Evolutionary conservation across 495 filamentous ascomycete genomes (phyloP), one percentile per base, ranked within the genome.

Genomic region (Glutinoglossum americanum): DNA sequence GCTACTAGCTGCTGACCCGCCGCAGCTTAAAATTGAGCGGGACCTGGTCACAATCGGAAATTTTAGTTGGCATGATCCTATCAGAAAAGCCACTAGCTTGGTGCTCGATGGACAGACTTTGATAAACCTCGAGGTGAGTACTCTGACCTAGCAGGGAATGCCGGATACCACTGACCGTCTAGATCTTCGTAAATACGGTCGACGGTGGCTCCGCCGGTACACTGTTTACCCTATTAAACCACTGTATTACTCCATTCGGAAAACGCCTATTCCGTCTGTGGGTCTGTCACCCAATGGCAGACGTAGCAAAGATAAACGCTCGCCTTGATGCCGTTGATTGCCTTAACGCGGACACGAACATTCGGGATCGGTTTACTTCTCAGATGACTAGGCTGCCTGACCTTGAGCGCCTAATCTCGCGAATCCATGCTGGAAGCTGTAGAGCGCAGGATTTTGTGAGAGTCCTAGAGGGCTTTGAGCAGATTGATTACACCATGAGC

Each of bases 391-490:
- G 86, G 69, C 82, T 99, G 74, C 90, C 92, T 2, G 93, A 99
- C 66, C 76, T 99, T 21, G 93, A 99, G 68, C 77, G 93, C 19
- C 73, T 97, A 45, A 93, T 97, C 58, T 97, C 93, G 33, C 82
- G 93, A 6, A 84, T 99, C 23, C 93, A 99, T 64, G 93, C 93
- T 7, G 85, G 85, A 2, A 77, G 79, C 30, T 94, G 89, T 71
- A 88, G 80, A 64, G 78, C 89, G 0, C 82, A 87, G 44, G 92
- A 97, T 67, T 99, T 99, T 64, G 79, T 94, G 25, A 80, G 78
- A n/a, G 90, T 97, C 3, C 73, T 99, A 0, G 89, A 99, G 64
- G 93, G 93, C 0, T 99, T 97, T 64, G 93, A 97, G 69, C 90
- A 94, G 67, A 95, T 97, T 19, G 87, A 93, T 47, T 87, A 89